Evolutionary conservation across 2,329 filamentous ascomycete genomes (phyloP).

Genomic region (Teratosphaeriaceae sp.): DNA sequence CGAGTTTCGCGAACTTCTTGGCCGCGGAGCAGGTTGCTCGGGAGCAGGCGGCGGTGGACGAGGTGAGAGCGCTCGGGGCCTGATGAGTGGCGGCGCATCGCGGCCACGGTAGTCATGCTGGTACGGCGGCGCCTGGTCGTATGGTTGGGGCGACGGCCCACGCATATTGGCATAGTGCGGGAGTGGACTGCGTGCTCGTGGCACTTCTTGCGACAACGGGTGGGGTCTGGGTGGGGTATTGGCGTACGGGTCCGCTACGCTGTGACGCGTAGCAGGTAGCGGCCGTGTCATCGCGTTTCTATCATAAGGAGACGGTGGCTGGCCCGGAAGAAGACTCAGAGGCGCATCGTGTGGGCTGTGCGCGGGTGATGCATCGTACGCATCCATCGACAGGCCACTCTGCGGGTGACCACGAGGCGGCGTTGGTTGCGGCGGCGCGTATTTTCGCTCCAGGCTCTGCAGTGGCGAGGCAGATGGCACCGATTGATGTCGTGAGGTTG

Average conservation of each 20-base stretch:
- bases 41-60: conserved; percentile 17
- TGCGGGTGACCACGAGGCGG: conserved; percentile 15
- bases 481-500: conserved; percentile 20
- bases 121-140: conserved; percentile 11
- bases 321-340: conserved; percentile 17
- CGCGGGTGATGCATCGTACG: conserved; percentile 22
- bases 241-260: conserved; percentile 25
- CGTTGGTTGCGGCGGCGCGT: conserved; percentile 19
- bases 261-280: conserved; percentile 24
- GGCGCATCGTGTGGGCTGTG: conserved; percentile 25
- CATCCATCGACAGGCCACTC: conserved; percentile 25
- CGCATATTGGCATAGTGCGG: neutral
- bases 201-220: conserved; percentile 30
- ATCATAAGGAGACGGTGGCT: conserved; percentile 18
- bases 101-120: conserved; percentile 12
- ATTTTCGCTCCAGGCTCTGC: conserved; percentile 24
- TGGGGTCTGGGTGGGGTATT: conserved; percentile 28
- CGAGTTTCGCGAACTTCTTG: conserved; percentile 19
- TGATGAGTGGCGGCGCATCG: conserved; percentile 20
- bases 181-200: conserved; percentile 21
- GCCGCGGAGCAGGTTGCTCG: conserved; percentile 10
- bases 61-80: conserved; percentile 27
- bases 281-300: conserved; percentile 17
- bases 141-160: conserved; percentile 16
- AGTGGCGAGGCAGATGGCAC: conserved; percentile 23